These are phyloP conservation scores for Golubevia pallescens DNA, from an alignment of 1,284 basidiomycete species.

Conservation along the genomic window DNA sequence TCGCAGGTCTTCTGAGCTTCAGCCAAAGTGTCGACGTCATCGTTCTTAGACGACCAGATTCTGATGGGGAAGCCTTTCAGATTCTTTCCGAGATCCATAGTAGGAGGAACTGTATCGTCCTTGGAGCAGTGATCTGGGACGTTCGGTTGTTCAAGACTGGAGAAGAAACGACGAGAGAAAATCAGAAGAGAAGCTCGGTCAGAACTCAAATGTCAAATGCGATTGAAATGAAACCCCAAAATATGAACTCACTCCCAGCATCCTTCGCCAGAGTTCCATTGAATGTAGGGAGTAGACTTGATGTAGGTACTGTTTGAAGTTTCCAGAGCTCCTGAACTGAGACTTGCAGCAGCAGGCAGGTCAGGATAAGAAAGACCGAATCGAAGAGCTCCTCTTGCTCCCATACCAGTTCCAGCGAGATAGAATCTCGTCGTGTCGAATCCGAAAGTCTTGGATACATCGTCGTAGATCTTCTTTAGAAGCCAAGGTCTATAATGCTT, in stretches of 20 bases:
- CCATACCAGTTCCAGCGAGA: slow-evolving; percentile 8
- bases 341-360: slow-evolving; percentile 1
- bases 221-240: too few species aligned
- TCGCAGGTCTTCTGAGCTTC: slow-evolving; percentile 5
- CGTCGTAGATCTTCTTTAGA: slow-evolving; percentile 11
- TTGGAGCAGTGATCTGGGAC: background rate
- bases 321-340: slow-evolving; percentile 4
- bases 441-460: background rate
- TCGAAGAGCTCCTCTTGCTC: slow-evolving; percentile 3
- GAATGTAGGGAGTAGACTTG: slow-evolving; percentile 5
- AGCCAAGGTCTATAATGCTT: slow-evolving; percentile 6
- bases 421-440: slow-evolving; percentile 8
- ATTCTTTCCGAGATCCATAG: background rate
- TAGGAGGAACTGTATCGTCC: slow-evolving; percentile 6
- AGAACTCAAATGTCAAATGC: too few species aligned
- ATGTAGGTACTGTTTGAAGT: slow-evolving; percentile 3
- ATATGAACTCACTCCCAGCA: slow-evolving; percentile 10
- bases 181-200: too few species aligned
- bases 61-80: slow-evolving; percentile 8
- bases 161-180: too few species aligned
- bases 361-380: slow-evolving; percentile 6
- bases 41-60: slow-evolving; percentile 2
- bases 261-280: slow-evolving; percentile 6
- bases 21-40: slow-evolving; percentile 2
- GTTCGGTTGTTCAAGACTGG: slow-evolving; percentile 4